Base-by-base conservation (phyloP, 2,329 filamentous ascomycete species). In the Alternaria ethzedia region DNA sequence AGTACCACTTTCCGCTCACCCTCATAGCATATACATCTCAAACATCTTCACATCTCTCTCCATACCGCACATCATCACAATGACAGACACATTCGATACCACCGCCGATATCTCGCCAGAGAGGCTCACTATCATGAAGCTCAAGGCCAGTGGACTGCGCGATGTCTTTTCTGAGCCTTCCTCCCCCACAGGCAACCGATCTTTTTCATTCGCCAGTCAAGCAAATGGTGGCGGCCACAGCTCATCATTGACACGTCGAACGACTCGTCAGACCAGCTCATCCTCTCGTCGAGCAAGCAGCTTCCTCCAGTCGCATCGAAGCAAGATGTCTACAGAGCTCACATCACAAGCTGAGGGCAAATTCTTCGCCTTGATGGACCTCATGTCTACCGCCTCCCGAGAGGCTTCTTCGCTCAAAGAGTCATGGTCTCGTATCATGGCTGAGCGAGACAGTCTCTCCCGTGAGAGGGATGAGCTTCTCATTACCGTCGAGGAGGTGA, bases 321-420 rank as follows among this genome's bases (percentile, higher is more conserved):
- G 66, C 50, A 66, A 71, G 55, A 72, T 72, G 66, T 75, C 70
- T 9, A 67, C 57, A 32, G 71, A 75, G 43, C 69, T 74, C 43
- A 70, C 70, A n/a, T 66, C 64, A 1, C 50, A 74, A 55, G 70
- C 73, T 4, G 70, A 74, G 44, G 65, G 67, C 11, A 73, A 73
- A 52, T 73, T 75, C 60, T 73, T 74, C 51, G 67, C 71, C n/a
- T 49, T 75, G 15, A 73, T 75, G 65, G 71, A 75, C 15, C 70
- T 73, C 11, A 75, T 74, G 65, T 69, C 71, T 10, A 70, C 63
- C 26, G 69, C 70, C 12, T 74, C 71, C 11, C 64, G 71, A 17
- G 68, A 72, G 54, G 70, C 70, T 28, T 66, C 67, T 5, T 74
- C 70, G 0, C 36, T 75, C 11, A 75, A 75, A 25, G 72, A 75